A percentile compares a stretch with the other conserved stretches of the same genome.
Evolutionary conservation across 2,329 filamentous ascomycete genomes (phyloP).

Genomic region (Fusarium napiforme): DNA sequence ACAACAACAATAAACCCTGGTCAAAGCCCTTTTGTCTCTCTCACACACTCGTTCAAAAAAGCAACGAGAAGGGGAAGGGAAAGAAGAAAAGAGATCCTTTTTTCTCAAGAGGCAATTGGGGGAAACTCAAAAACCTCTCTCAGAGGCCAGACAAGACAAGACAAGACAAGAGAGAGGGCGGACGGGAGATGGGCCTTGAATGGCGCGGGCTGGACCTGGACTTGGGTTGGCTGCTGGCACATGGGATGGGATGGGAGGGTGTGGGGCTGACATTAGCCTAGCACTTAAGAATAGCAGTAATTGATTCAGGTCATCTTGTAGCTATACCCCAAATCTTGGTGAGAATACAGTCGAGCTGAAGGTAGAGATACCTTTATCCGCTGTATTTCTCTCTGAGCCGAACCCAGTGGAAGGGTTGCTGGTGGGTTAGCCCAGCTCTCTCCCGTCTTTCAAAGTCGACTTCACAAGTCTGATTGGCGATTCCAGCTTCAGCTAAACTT

Average conservation of each 20-base stretch:
- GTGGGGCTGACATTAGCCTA: constrained; percentile 23
- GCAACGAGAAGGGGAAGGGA: too few species aligned
- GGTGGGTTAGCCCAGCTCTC: constrained; percentile 21
- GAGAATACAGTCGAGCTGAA: accelerated
- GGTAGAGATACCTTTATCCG: constrained; percentile 9
- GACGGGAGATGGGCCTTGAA: constrained; percentile 26
- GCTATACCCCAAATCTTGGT: not conserved
- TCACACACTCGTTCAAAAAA: constrained; percentile 17
- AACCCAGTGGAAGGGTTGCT: constrained; percentile 28
- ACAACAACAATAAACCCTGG: constrained; percentile 16
- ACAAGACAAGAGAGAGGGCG: not conserved
- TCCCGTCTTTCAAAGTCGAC: constrained; percentile 9
- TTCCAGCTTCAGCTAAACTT: constrained; percentile 13
- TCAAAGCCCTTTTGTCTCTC: constrained; percentile 24
- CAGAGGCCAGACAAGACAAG: not conserved
- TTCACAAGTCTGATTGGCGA: constrained; percentile 24
- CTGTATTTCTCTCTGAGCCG: not conserved
- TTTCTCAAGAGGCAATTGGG: constrained; percentile 24
- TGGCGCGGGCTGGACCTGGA: constrained; percentile 10
- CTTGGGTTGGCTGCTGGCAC: constrained; percentile 14
- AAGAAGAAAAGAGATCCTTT: too few species aligned
- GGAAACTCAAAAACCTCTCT: not conserved
- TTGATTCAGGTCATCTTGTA: constrained; percentile 16
- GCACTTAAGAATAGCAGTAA: constrained; percentile 30
- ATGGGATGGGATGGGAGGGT: constrained; percentile 16